These are phyloP conservation scores for Rhizopus stolonifer DNA, from an alignment of 371 early-diverging fungal species.

Conservation along the genomic window DNA sequence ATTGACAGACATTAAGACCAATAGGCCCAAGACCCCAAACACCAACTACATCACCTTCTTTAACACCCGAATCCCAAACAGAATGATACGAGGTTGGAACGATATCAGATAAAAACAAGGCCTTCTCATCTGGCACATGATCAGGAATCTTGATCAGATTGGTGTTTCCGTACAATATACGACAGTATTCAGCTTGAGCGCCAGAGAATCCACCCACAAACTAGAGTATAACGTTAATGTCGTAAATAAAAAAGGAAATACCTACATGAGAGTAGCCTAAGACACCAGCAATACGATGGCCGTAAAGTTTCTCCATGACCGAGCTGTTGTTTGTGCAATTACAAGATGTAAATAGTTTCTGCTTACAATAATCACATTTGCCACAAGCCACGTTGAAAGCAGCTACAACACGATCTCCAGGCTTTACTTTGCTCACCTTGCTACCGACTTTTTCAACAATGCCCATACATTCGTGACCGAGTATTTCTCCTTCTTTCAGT, in stretches of 20 bases:
- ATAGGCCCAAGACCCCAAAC: slow-evolving; percentile 67
- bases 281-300: slow-evolving; percentile 51
- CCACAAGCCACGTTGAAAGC: slow-evolving; percentile 61
- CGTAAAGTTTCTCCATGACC: slow-evolving; percentile 59
- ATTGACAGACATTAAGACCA: slow-evolving; percentile 53
- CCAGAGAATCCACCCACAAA: slow-evolving; percentile 30
- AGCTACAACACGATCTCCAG: slow-evolving; percentile 51
- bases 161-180: slow-evolving; percentile 58
- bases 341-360: slow-evolving; percentile 46
- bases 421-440: slow-evolving; percentile 39
- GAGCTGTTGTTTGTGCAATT: slow-evolving; percentile 55
- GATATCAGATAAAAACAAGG: slow-evolving; percentile 57
- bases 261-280: slow-evolving; percentile 56
- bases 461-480: slow-evolving; percentile 56
- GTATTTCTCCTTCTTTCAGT: slow-evolving; percentile 32
- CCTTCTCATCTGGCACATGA: slow-evolving; percentile 53
- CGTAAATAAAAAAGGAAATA: slow-evolving; percentile 5
- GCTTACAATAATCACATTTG: slow-evolving; percentile 52
- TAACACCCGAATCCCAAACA: slow-evolving; percentile 37
- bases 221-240: slow-evolving; percentile 27
- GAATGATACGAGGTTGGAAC: slow-evolving; percentile 63
- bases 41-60: slow-evolving; percentile 50
- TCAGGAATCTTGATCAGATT: slow-evolving; percentile 58
- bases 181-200: slow-evolving; percentile 61
- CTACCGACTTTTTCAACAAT: slow-evolving; percentile 42